A percentile compares a stretch with the other conserved stretches of the same genome.
phyloP scores from a whole-genome alignment of 768 basidiomycete genomes.

The Boletus barrowsii region DNA sequence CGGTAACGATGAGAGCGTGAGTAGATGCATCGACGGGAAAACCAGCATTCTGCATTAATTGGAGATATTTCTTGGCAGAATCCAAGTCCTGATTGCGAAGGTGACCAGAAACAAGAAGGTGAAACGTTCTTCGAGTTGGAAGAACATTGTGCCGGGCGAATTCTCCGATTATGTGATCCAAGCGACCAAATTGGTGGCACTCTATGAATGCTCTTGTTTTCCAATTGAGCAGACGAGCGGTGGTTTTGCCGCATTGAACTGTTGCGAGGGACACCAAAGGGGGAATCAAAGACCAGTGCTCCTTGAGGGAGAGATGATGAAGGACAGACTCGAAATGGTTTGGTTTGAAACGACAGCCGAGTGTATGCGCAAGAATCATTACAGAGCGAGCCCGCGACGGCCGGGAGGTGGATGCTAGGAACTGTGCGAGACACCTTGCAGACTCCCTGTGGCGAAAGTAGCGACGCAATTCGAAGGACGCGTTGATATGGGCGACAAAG shows the following conservation, averaged over 20 bases:
- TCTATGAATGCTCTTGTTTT: slow-evolving; percentile 60
- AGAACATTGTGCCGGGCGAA: slow-evolving; percentile 44
- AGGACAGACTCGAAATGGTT: slow-evolving; percentile 59
- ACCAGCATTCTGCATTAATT: slow-evolving; percentile 55
- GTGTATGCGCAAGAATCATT: slow-evolving; percentile 44
- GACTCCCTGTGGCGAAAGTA: slow-evolving; percentile 35
- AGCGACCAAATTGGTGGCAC: slow-evolving; percentile 42
- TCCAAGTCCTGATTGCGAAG: slow-evolving; percentile 65
- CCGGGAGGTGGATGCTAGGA: slow-evolving; percentile 29
- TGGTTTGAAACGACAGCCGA: slow-evolving; percentile 50
- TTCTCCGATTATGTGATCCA: slow-evolving; percentile 47
- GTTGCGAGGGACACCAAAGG: slow-evolving; percentile 47
- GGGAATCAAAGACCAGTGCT: slow-evolving; percentile 51
- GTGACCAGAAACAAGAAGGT: slow-evolving; percentile 63
- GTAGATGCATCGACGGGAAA: slow-evolving; percentile 54
- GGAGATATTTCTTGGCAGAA: slow-evolving; percentile 52
- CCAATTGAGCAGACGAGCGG: slow-evolving; percentile 67
- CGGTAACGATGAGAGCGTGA: slow-evolving; percentile 54
- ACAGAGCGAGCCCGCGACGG: slow-evolving; percentile 44
- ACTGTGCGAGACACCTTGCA: slow-evolving; percentile 32
- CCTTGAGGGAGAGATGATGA: slow-evolving; percentile 43
- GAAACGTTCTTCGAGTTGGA: slow-evolving; percentile 64
- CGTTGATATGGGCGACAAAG: slow-evolving; percentile 15
- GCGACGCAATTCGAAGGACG: slow-evolving; percentile 21
- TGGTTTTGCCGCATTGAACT: slow-evolving; percentile 47